Evolutionary conservation across 768 basidiomycete species (phyloP), one percentile per base, ranked within the genome.

Genomic region (Megacollybia marginata): DNA sequence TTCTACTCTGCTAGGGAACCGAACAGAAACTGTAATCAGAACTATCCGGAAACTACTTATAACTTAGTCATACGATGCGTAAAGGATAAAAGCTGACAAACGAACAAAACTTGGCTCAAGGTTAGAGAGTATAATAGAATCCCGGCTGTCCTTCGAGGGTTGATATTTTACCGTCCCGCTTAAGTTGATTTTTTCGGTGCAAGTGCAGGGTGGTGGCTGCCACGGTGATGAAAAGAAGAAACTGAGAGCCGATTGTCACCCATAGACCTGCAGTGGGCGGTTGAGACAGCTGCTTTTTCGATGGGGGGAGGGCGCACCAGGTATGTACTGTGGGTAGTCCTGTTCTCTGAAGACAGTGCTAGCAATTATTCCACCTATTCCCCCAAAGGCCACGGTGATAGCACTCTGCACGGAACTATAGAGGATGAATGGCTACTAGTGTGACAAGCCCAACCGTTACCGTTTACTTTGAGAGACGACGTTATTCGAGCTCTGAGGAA

Each of bases 381-480:
- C 69, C 12, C 69, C 72, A 49, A 73, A 60, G 9, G 67, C 65
- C 16, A 73, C 65, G 9, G 68, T 71, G 40, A 75, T 45, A 2
- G 73, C 73, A 42, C 66, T 69, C 48, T 63, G 62, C 18, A 69
- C 65, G 19, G 63, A 65, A 49, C 62, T 68, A 28, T 13, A 33
- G 33, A n/a, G 28, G 44, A 44, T 51, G 18, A 33, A 28, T 15
- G 35, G 35, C 16, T 34, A 15, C 40, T 48, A 12, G 36, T 31
- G 19, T 23, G 33, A 46, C 16, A 1, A 28, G 23, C 23, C 23
- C 6, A 13, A 16, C 13, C 19, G 11, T 19, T 48, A 68, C 68
- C 64, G 65, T 61, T 74, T 75, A 48, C 71, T 72, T 48, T 75
- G 73, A 12, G 72, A 71, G 9, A 73, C 72, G 5, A 75, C 73